These are phyloP conservation scores for Nissolia schottii DNA, from an alignment of 306 rosid species.

Conservation along the genomic window DNA sequence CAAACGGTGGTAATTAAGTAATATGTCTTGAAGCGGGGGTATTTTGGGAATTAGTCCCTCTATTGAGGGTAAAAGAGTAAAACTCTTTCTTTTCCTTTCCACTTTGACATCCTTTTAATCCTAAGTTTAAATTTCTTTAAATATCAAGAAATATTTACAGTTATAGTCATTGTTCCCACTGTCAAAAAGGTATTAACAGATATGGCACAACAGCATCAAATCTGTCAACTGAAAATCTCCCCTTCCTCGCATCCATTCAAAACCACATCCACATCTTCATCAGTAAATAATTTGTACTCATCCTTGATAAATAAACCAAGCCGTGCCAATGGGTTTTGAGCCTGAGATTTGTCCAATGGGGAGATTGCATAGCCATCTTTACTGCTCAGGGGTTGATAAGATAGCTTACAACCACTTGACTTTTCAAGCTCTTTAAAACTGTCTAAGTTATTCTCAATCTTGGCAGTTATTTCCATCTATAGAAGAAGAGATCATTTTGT, in stretches of 20 bases:
- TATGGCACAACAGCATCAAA: constrained; percentile 1
- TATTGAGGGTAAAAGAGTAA: no score
- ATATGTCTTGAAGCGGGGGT: no score
- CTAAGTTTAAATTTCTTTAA: not conserved
- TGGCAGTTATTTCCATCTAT: constrained; percentile 49
- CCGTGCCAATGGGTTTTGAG: constrained; percentile 33
- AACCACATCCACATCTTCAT: constrained; percentile 32
- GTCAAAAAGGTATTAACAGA: constrained; percentile 15
- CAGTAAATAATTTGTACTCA: constrained; percentile 27
- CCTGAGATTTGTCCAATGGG: not conserved
- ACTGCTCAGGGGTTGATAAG: not conserved
- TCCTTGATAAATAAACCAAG: constrained; percentile 54
- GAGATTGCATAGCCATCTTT: not conserved
- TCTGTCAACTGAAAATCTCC: constrained; percentile 31
- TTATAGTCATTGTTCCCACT: constrained; percentile 3
- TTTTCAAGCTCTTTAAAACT: constrained; percentile 42
- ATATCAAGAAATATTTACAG: constrained; percentile 5
- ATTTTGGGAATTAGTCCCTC: no score
- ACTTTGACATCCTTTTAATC: not conserved
- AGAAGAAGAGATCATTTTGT: not conserved
- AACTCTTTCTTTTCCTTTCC: no score
- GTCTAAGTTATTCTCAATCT: constrained; percentile 38
- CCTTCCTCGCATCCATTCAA: constrained; percentile 46
- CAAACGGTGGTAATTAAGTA: no score
- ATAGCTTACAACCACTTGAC: constrained; percentile 33